These are phyloP conservation scores for Talinum fruticosum DNA, from an alignment of 148 eudicot species.

Conservation along the genomic window DNA sequence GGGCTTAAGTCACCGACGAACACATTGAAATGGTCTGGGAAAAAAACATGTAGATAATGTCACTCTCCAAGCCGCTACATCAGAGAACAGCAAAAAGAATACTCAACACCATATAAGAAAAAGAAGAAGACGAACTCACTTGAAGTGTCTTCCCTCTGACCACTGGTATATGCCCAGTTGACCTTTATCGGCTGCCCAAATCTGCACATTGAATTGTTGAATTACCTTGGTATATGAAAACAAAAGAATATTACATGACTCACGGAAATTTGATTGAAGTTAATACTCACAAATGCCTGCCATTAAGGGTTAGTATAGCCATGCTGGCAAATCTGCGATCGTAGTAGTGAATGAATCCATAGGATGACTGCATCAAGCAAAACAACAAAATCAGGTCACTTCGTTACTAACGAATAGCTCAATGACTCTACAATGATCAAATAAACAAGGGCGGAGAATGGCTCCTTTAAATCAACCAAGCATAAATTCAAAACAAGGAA, in stretches of 20 bases:
- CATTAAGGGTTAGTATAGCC: conserved; percentile 82
- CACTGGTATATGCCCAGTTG: conserved; percentile 95
- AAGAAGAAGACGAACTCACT: conserved; percentile 42
- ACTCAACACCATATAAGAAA: not conserved
- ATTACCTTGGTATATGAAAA: conserved; percentile 8
- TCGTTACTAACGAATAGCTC: not conserved
- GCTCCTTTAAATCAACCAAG: not conserved
- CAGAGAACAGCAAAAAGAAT: conserved; percentile 2
- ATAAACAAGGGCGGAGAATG: not conserved
- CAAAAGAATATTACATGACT: not conserved
- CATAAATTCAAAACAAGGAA: not conserved
- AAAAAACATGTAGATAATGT: conserved; percentile 13
- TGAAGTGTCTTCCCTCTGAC: conserved; percentile 96
- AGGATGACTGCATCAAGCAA: conserved; percentile 76
- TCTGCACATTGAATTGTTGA: conserved; percentile 35
- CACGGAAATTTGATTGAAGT: conserved; percentile 7
- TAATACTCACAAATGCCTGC: conserved; percentile 83
- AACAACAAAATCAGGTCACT: not conserved
- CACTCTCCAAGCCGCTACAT: conserved; percentile 13
- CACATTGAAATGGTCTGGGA: conserved; percentile 77
- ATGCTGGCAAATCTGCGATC: conserved; percentile 91
- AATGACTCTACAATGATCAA: not conserved
- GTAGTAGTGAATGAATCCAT: conserved; percentile 88
- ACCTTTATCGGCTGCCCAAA: conserved; percentile 99
- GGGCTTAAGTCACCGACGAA: conserved; percentile 99